Evolutionary conservation across 495 filamentous ascomycete genomes (phyloP).

Genomic region (Collariella sp.): DNA sequence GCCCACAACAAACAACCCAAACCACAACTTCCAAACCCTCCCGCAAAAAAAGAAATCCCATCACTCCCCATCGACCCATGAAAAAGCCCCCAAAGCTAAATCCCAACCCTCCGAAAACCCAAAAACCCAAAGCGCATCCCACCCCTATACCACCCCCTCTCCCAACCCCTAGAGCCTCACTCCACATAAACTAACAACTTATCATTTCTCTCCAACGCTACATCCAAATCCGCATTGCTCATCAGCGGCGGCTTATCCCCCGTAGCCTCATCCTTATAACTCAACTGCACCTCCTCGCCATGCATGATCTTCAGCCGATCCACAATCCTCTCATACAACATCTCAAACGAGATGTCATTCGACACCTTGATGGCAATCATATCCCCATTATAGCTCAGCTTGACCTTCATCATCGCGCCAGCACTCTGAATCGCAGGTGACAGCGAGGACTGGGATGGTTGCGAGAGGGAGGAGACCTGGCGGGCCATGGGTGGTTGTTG

Average conservation of each 20-base stretch:
- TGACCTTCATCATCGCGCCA: conserved; percentile 66
- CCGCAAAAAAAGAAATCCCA: background rate
- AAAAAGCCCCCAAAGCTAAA: background rate
- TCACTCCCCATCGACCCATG: background rate
- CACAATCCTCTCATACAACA: conserved; percentile 70
- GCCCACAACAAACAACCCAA: background rate
- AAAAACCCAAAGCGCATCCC: too few species aligned
- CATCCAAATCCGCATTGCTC: conserved; percentile 70
- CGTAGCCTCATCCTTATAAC: conserved; percentile 79
- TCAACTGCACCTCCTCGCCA: conserved; percentile 60
- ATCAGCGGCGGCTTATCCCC: conserved; percentile 63
- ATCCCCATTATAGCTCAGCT: conserved; percentile 86
- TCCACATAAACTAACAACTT: conserved; percentile 79
- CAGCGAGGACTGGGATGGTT: conserved; percentile 52
- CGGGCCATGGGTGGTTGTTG: conserved; percentile 52
- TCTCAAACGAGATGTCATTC: conserved; percentile 63
- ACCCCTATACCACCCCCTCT: background rate
- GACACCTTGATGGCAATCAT: conserved; percentile 86
- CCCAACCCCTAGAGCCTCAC: too few species aligned
- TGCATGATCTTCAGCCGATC: conserved; percentile 63
- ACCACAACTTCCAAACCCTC: background rate
- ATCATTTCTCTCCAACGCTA: conserved; percentile 71
- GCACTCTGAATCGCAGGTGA: conserved; percentile 39
- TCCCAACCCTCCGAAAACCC: background rate
- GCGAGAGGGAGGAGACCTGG: conserved; percentile 65